Conservation (phyloP, 352 stramenopile species). For the Globisporangium solare region DNA sequence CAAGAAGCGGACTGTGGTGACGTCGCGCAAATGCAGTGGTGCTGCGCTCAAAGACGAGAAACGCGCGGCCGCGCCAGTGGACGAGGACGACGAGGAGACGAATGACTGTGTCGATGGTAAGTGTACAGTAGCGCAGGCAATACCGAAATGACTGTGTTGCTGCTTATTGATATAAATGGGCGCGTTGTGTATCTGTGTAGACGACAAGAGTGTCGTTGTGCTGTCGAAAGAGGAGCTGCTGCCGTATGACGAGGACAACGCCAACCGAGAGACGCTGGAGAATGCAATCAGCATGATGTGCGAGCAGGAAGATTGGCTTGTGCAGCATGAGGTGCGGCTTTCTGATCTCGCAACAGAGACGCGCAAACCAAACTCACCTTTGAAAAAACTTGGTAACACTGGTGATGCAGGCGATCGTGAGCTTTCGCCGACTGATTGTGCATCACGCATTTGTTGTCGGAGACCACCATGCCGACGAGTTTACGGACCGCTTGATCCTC, state of each 20-base stretch:
- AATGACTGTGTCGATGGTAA: constrained; percentile 4
- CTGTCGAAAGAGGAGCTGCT: constrained; percentile 37
- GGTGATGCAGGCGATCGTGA: constrained; percentile 28
- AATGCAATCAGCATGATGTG: constrained; percentile 25
- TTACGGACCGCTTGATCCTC: constrained; percentile 31
- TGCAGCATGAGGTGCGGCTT: constrained; percentile 46
- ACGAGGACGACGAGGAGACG: constrained; percentile 3
- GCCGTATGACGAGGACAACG: constrained; percentile 16
- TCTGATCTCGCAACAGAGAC: background rate
- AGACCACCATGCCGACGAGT: constrained; percentile 15
- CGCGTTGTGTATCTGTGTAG: constrained; percentile 8
- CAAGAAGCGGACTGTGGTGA: background rate
- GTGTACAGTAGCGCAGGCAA: background rate
- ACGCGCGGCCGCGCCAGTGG: constrained; percentile 9
- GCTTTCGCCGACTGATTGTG: constrained; percentile 49
- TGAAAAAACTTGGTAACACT: too few relatives aligned
- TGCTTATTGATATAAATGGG: constrained; percentile 6
- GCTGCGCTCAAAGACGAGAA: constrained; percentile 8
- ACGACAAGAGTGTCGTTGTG: constrained; percentile 43
- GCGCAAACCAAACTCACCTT: too few relatives aligned
- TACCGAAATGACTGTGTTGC: background rate
- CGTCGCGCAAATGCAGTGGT: background rate
- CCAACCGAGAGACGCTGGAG: constrained; percentile 11
- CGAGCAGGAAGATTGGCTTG: constrained; percentile 43
- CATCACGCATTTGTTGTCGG: constrained; percentile 32